Conservation (phyloP, 2,329 filamentous ascomycete species). For the Penicillium crustosum region DNA sequence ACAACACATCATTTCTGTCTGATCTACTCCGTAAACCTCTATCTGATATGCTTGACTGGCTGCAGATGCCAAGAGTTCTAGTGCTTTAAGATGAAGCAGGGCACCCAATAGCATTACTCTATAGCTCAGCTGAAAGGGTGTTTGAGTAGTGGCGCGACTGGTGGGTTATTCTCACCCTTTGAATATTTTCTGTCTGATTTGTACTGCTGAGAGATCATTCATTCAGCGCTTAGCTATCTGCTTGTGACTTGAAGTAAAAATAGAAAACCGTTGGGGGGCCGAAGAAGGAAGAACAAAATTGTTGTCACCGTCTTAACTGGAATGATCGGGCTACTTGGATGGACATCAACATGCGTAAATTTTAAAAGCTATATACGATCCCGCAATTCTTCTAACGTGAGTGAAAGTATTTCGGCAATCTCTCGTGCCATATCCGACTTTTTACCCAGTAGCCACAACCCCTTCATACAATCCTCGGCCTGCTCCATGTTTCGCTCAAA, state of each 20-base stretch:
- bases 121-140: no score
- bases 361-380: background rate
- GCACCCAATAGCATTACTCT: no score
- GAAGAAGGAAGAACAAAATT: no score
- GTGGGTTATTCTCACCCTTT: no score
- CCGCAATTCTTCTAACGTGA: background rate
- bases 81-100: no score
- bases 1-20: no score
- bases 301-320: background rate
- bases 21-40: no score
- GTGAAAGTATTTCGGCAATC: background rate
- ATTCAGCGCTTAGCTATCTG: background rate
- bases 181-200: no score
- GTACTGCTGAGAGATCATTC: no score
- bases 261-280: background rate
- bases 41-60: no score
- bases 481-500: background rate
- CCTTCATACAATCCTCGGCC: background rate
- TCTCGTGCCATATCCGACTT: slow-evolving; percentile 1
- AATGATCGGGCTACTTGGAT: background rate
- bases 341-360: background rate
- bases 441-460: background rate
- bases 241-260: background rate
- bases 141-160: no score
- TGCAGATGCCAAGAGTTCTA: no score